phyloP scores from a whole-genome alignment of 352 stramenopile species.

The Pythium coloratum region DNA sequence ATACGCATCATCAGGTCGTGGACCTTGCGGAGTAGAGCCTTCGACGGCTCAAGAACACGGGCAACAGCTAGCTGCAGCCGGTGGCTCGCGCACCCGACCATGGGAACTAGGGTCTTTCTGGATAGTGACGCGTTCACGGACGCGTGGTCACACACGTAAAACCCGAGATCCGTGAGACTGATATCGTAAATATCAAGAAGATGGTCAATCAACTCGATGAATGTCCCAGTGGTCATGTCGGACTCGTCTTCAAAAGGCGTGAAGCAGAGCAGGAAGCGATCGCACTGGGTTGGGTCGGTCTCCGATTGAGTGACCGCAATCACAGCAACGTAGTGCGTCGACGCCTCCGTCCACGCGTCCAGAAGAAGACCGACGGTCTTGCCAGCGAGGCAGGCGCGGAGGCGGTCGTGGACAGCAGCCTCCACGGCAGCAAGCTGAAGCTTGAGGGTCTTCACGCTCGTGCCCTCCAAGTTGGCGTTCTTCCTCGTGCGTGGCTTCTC shows the following conservation, averaged over 20 bases:
- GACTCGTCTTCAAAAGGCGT: constrained; percentile 18
- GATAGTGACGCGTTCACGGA: constrained; percentile 16
- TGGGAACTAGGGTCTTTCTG: constrained; percentile 18
- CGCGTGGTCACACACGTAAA: constrained; percentile 23
- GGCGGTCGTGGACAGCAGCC: constrained; percentile 1
- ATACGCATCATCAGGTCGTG: constrained; percentile 15
- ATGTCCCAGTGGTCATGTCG: constrained; percentile 16
- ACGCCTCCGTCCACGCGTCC: constrained; percentile 25
- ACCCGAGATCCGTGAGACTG: constrained; percentile 13
- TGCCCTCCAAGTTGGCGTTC: constrained; percentile 25
- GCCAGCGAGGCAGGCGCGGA: not conserved
- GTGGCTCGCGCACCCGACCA: constrained; percentile 28
- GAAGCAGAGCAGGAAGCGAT: constrained; percentile 21
- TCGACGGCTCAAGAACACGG: constrained; percentile 1
- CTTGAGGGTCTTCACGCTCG: constrained; percentile 16
- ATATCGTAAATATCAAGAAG: constrained; percentile 25
- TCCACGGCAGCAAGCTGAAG: constrained; percentile 19
- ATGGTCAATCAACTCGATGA: constrained; percentile 22
- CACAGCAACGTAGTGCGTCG: constrained; percentile 18
- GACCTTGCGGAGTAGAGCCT: constrained; percentile 15
- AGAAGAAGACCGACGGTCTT: constrained; percentile 21
- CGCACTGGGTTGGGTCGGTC: not conserved
- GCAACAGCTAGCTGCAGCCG: constrained; percentile 21
- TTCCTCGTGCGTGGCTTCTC: constrained; percentile 25
- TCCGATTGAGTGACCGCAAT: constrained; percentile 16